phyloP scores from a whole-genome alignment of 306 rosid species.

The Rosa multiflora region DNA sequence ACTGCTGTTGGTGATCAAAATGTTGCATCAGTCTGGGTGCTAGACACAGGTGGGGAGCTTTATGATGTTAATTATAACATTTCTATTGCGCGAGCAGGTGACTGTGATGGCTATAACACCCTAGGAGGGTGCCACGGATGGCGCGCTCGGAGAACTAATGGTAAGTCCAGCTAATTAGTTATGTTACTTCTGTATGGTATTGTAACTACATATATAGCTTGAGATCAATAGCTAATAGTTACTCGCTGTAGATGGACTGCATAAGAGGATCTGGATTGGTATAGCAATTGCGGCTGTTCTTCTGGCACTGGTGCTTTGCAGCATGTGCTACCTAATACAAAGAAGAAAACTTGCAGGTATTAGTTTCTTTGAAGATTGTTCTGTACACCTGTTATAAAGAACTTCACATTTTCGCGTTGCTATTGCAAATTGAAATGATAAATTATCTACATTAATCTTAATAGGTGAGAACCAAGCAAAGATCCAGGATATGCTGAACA shows the following conservation, averaged over 20 bases:
- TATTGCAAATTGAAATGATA: neutral
- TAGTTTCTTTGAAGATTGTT: neutral
- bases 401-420: neutral
- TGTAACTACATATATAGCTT: neutral
- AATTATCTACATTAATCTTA: too few species aligned
- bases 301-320: neutral
- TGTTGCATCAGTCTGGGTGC: neutral
- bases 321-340: neutral
- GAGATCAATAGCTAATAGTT: neutral
- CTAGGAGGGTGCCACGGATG: neutral
- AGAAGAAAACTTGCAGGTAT: constrained; percentile 28
- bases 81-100: neutral
- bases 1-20: neutral
- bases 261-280: neutral
- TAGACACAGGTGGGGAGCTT: neutral
- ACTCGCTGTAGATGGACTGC: neutral
- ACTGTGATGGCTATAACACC: constrained; percentile 3
- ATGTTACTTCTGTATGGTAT: neutral
- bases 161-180: neutral
- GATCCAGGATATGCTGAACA: too few species aligned
- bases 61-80: neutral
- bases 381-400: neutral
- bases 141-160: neutral
- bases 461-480: too few species aligned
- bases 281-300: neutral